Evolutionary conservation across 805 yeast genomes (phyloP).

Genomic region (Pichia californica): DNA sequence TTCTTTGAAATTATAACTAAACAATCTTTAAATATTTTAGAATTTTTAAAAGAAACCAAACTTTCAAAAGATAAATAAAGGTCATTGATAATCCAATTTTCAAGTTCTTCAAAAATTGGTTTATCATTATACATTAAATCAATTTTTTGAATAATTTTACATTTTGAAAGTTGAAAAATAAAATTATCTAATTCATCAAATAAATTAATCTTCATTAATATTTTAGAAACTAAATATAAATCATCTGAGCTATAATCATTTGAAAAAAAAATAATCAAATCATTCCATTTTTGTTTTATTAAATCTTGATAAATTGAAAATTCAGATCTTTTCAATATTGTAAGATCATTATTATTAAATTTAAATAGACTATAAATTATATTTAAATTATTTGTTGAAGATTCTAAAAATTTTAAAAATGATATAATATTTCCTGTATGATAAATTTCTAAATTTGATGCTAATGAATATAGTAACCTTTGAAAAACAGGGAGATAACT

Average conservation of each 20-base stretch:
- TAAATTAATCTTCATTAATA: constrained; percentile 16
- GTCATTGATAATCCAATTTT: constrained; percentile 33
- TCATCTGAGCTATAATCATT: neutral
- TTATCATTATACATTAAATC: constrained; percentile 3
- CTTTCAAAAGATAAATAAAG: constrained; percentile 29
- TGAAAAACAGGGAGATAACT: constrained; percentile 7
- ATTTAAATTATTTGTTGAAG: constrained; percentile 4
- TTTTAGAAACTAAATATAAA: constrained; percentile 15
- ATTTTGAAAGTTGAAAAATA: constrained; percentile 34
- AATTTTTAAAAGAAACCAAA: constrained; percentile 6
- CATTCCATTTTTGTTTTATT: constrained; percentile 3
- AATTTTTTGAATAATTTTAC: constrained; percentile 25
- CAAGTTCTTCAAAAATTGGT: constrained; percentile 31
- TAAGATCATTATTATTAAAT: constrained; percentile 6
- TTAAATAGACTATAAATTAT: constrained; percentile 7
- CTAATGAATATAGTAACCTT: constrained; percentile 1
- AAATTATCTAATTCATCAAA: constrained; percentile 21
- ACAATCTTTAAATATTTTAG: constrained; percentile 8
- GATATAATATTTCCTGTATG: constrained; percentile 9
- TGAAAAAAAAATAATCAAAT: neutral
- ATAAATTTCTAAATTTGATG: constrained; percentile 8
- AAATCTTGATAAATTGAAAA: constrained; percentile 11
- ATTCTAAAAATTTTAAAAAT: constrained; percentile 7
- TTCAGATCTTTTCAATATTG: constrained; percentile 9
- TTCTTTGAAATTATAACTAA: constrained; percentile 18